Conservation (phyloP, 805 yeast species). For the Debaryomyces tyrocola region DNA sequence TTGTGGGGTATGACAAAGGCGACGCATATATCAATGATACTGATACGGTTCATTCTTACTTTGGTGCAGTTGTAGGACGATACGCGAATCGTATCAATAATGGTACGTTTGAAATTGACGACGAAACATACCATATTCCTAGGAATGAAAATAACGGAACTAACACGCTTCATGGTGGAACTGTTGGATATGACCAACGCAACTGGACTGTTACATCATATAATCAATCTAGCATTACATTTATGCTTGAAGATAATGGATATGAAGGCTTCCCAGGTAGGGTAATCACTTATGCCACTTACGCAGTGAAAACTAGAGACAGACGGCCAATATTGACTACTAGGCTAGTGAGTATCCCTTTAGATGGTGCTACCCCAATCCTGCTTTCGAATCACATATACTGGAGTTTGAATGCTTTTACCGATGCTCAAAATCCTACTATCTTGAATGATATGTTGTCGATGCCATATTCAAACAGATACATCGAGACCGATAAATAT, state of each 20-base stretch:
- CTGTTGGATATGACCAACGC: too few species aligned
- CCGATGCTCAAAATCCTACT: not conserved
- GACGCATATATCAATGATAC: not conserved
- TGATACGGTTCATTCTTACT: too few species aligned
- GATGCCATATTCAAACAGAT: not conserved
- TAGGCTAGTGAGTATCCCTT: not conserved
- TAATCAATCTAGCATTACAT: too few species aligned
- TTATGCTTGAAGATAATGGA: too few species aligned
- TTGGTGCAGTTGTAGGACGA: too few species aligned
- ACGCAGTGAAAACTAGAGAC: not conserved
- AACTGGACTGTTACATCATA: too few species aligned
- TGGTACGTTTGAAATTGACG: too few species aligned
- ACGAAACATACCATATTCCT: too few species aligned
- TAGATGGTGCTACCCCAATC: not conserved
- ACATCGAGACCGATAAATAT: not conserved
- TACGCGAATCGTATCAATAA: too few species aligned
- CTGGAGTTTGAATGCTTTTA: not conserved
- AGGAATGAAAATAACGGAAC: too few species aligned
- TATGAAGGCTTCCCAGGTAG: too few species aligned
- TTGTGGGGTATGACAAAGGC: not conserved
- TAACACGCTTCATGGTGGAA: too few species aligned
- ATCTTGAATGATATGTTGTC: not conserved
- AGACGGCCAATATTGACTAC: not conserved
- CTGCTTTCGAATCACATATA: not conserved
- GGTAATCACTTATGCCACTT: not conserved